Percentiles rank a stretch among this genome's conserved stretches.
phyloP scores from a whole-genome alignment of 1,284 basidiomycete species.

The Volvariella volvacea region DNA sequence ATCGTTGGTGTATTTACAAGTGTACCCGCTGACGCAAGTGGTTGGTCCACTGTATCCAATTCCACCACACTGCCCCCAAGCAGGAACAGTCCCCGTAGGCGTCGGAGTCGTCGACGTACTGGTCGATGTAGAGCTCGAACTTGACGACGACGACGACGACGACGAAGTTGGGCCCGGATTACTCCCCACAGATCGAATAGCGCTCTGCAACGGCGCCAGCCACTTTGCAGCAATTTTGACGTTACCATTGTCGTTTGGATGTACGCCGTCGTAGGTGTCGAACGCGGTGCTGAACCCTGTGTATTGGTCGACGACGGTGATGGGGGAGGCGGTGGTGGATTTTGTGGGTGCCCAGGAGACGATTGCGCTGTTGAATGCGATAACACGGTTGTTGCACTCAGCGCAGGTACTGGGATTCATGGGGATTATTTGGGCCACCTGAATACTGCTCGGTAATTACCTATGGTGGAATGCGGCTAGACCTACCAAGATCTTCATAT shows the following conservation, averaged over 20 bases:
- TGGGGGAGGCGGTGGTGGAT: background rate
- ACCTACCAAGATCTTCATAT: background rate
- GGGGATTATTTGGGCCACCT: background rate
- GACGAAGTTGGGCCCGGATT: too few species aligned
- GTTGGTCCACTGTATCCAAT: background rate
- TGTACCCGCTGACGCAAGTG: background rate
- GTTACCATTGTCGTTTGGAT: background rate
- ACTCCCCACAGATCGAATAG: background rate
- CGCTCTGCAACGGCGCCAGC: background rate
- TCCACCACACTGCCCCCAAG: conserved; percentile 1
- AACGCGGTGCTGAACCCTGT: background rate
- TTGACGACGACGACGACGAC: too few species aligned
- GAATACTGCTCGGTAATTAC: background rate
- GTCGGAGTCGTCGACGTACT: too few species aligned
- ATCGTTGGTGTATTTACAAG: background rate
- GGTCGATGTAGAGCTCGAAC: background rate
- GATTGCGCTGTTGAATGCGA: background rate
- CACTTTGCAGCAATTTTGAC: background rate
- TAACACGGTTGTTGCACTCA: background rate
- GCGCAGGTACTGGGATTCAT: background rate
- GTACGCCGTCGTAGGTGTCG: background rate
- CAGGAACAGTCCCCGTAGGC: background rate
- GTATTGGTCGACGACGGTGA: conserved; percentile 1
- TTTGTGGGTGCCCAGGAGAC: background rate
- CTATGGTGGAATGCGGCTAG: background rate